Conservation (phyloP, 1,284 basidiomycete species). For the Termitomyces sp. region DNA sequence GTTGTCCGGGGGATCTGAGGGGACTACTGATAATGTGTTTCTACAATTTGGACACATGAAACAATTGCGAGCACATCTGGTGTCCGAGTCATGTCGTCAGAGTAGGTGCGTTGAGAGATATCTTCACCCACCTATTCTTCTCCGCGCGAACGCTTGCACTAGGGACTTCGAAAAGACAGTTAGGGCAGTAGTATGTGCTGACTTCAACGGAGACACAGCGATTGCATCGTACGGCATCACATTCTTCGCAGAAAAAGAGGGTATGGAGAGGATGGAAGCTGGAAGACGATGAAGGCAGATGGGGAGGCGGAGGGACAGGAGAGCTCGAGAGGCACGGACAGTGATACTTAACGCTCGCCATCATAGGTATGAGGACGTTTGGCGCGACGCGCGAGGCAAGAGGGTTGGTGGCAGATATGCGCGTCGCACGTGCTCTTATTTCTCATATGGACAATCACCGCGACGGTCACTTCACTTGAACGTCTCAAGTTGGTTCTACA, state of each 20-base stretch:
- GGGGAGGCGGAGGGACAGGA: slow-evolving; percentile 67
- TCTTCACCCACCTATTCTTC: slow-evolving; percentile 73
- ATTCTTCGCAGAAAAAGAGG: slow-evolving; percentile 98
- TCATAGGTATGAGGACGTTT: slow-evolving; percentile 24
- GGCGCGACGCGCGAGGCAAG: no score
- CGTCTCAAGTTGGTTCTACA: no score
- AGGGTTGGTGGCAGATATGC: no score
- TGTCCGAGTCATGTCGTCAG: slow-evolving; percentile 2
- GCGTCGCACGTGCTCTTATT: not conserved
- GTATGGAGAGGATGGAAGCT: slow-evolving; percentile 80
- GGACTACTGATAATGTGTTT: slow-evolving; percentile 83
- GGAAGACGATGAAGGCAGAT: slow-evolving; percentile 65
- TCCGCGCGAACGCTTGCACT: slow-evolving; percentile 93
- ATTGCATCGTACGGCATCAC: slow-evolving; percentile 90
- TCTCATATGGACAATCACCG: no score
- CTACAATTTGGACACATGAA: slow-evolving; percentile 93
- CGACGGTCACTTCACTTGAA: no score
- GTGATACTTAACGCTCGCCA: slow-evolving; percentile 60
- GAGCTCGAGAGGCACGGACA: slow-evolving; percentile 64
- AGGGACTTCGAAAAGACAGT: slow-evolving; percentile 98
- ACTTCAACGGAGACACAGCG: slow-evolving; percentile 90
- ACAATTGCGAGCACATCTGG: slow-evolving; percentile 94
- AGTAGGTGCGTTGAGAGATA: slow-evolving; percentile 2
- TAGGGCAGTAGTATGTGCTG: slow-evolving; percentile 95
- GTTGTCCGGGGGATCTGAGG: slow-evolving; percentile 75